A percentile compares a stretch with the other conserved stretches of the same genome.
phyloP scores from a whole-genome alignment of 805 yeast species.

The Spathaspora boniae region DNA sequence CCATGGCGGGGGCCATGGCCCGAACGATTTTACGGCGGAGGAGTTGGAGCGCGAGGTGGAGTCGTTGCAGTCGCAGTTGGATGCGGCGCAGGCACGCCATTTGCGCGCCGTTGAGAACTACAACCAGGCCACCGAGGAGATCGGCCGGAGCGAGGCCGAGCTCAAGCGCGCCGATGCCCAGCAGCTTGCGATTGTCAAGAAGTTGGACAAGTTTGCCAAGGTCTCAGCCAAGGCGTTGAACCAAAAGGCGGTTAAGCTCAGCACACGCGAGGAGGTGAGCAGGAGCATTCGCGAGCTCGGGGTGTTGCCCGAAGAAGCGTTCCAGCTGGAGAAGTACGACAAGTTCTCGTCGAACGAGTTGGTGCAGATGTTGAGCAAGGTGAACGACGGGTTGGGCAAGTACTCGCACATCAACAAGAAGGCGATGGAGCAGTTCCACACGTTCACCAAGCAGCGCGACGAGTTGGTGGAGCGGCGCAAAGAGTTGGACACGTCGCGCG shows the following conservation, averaged over 20 bases:
- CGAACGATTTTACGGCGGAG: slow-evolving; percentile 12
- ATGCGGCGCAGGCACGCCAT: slow-evolving; percentile 25
- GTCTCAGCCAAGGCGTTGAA: slow-evolving; percentile 62
- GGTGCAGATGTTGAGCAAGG: slow-evolving; percentile 48
- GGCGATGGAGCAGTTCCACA: slow-evolving; percentile 78
- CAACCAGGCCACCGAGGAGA: slow-evolving; percentile 26
- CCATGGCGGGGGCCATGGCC: slow-evolving; percentile 11
- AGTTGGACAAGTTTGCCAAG: slow-evolving; percentile 60
- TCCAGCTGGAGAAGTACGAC: slow-evolving; percentile 41
- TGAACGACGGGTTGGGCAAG: slow-evolving; percentile 55
- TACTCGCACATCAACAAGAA: slow-evolving; percentile 82
- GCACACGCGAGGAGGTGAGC: slow-evolving; percentile 69
- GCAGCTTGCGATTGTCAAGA: slow-evolving; percentile 51
- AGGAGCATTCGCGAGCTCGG: slow-evolving; percentile 78
- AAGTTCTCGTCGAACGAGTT: slow-evolving; percentile 49
- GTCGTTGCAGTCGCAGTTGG: slow-evolving; percentile 21
- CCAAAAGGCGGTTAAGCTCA: slow-evolving; percentile 54
- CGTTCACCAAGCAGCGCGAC: slow-evolving; percentile 69
- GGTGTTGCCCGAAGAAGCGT: slow-evolving; percentile 84
- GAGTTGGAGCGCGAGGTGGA: slow-evolving; percentile 24
- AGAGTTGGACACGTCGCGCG: slow-evolving; percentile 68
- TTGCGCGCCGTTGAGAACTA: slow-evolving; percentile 22
- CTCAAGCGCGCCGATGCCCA: slow-evolving; percentile 52
- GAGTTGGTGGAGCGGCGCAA: slow-evolving; percentile 60
- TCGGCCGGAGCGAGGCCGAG: slow-evolving; percentile 33